Evolutionary conservation across 208 protist species (phyloP), one percentile per base, ranked within the genome.

Genomic region (Crithidia sp.): DNA sequence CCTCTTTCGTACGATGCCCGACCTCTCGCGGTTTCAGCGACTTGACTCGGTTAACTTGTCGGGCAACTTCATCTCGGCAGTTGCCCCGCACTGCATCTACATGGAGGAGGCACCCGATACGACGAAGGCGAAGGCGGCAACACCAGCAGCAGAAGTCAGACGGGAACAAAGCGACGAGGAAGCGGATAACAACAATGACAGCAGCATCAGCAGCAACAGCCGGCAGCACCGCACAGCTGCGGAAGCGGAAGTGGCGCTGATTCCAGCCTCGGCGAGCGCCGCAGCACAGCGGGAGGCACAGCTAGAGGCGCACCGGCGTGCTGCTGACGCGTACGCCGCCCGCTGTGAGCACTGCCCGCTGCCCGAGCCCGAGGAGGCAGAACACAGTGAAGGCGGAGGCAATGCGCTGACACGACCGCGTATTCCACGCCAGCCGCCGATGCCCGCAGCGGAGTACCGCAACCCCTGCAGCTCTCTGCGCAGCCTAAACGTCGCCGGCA

Each of bases 11-110:
- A 59, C 62, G 8, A 98, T 99, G 82, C 92, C 95, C 3, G 87
- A 95, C 70, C 69, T 99, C 4, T 83, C 87, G 39, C 77, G 81
- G 13, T 95, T 98, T 61, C 72, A 90, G 61, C 79, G 91, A 0
- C 82, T 99, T 0, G 80, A 97, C 67, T 73, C 92, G 17, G 69
- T 99, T 0, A 98, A 99, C 72, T 62, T 99, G 16, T 83, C 88
- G 2, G 83, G 88, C 58, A 99, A 99, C 74, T 92, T 93, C 67
- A 87, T 99, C 60, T 61, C 74, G 43, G 50, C 62, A 0, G 74
- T 97, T 8, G 82, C 79, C 61, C 60, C 88, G 19, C 70, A 81
- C 79, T 95, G 92, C 79, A 49, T 69, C 0, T 60, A 64, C 39
- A 94, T 86, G 81, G 28, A 28, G 28, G 28, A 28, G 28, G 28